These are phyloP conservation scores for Moricandia moricandioides DNA, from an alignment of 345 rosid species.

Conservation along the genomic window DNA sequence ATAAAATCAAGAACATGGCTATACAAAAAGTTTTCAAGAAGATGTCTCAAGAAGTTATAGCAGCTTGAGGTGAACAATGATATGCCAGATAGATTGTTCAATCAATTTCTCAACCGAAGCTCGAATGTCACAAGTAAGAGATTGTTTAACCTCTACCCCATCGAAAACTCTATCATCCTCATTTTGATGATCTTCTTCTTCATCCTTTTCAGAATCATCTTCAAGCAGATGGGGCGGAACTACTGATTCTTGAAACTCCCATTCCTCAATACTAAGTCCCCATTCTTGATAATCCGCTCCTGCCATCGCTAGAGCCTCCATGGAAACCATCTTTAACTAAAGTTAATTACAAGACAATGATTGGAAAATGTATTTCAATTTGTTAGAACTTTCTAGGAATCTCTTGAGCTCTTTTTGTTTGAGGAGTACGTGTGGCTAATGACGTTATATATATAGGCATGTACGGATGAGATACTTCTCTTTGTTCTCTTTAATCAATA, in stretches of 20 bases:
- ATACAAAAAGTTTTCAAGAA: conserved; percentile 16
- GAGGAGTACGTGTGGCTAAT: conserved; percentile 26
- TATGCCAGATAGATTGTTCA: neutral
- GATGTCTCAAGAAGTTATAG: conserved; percentile 8
- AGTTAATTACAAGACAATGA: neutral
- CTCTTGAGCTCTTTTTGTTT: neutral
- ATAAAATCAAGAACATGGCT: conserved; percentile 8
- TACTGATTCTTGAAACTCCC: conserved; percentile 35
- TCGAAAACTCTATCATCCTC: conserved; percentile 9
- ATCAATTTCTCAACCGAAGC: conserved; percentile 4
- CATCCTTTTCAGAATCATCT: conserved; percentile 16
- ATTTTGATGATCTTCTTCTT: conserved; percentile 2
- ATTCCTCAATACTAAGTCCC: conserved; percentile 38
- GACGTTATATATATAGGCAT: conserved; percentile 8
- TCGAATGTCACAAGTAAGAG: conserved; percentile 13
- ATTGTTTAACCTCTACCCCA: neutral
- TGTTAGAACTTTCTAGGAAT: neutral
- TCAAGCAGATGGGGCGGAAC: conserved; percentile 40
- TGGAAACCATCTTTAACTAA: conserved; percentile 23
- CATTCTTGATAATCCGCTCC: conserved; percentile 38
- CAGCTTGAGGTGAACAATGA: conserved; percentile 17
- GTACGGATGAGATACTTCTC: neutral
- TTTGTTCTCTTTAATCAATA: neutral
- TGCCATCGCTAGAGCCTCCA: conserved; percentile 55
- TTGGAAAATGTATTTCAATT: conserved; percentile 6